A percentile compares a stretch with the other conserved stretches of the same genome.
phyloP scores from a whole-genome alignment of 2,329 filamentous ascomycete genomes.

The Immersiporthe knoxdaviesiana region DNA sequence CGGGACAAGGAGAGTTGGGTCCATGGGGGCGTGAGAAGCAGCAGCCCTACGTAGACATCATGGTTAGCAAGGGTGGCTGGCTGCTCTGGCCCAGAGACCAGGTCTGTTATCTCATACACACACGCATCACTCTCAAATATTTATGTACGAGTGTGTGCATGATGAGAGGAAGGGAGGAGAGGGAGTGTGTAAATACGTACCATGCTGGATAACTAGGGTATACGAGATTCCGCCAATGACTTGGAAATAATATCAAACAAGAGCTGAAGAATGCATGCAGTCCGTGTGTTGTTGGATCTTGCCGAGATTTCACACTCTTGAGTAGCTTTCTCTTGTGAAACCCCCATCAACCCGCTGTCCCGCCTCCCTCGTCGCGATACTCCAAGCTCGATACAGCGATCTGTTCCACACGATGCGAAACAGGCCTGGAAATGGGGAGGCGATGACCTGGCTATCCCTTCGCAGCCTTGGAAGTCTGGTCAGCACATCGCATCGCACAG shows the following conservation, averaged over 20 bases:
- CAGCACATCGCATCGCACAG: background rate
- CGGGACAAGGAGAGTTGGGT: slow-evolving; percentile 58
- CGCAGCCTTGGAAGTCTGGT: background rate
- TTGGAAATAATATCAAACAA: background rate
- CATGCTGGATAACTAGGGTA: background rate
- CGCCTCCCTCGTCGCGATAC: background rate
- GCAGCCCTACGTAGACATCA: slow-evolving; percentile 52
- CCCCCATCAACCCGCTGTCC: background rate
- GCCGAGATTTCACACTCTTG: background rate
- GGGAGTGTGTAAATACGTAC: background rate
- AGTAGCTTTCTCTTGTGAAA: background rate
- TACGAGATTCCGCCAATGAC: background rate
- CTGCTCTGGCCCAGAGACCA: background rate
- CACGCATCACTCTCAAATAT: background rate
- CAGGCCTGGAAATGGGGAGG: background rate
- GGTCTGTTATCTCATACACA: background rate
- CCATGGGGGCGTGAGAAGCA: slow-evolving; percentile 58
- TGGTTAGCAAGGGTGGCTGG: background rate
- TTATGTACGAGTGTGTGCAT: background rate
- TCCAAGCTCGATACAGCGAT: background rate
- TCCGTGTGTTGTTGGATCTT: background rate
- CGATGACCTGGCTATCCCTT: background rate
- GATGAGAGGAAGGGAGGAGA: background rate
- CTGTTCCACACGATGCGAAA: background rate
- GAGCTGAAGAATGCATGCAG: background rate